Evolutionary conservation across 2,329 filamentous ascomycete genomes (phyloP).

Genomic region (Penicillium sp.): DNA sequence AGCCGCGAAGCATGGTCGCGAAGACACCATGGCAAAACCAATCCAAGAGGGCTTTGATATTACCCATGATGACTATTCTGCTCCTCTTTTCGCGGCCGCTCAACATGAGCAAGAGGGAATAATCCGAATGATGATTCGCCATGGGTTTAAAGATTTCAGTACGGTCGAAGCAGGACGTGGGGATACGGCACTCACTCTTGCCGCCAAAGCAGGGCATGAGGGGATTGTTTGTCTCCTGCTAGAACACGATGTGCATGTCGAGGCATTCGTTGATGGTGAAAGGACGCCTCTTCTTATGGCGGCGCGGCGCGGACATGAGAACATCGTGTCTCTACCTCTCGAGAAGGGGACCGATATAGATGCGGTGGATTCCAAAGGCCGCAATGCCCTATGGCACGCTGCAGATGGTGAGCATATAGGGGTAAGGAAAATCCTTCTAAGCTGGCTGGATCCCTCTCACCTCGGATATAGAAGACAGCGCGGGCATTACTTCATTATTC

Average conservation of each 20-base stretch:
- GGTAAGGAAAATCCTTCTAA: neutral
- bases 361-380: neutral
- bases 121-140: no score
- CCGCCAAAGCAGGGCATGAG: neutral
- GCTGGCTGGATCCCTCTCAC: neutral
- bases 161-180: neutral
- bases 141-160: no score
- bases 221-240: neutral
- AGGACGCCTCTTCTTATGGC: no score
- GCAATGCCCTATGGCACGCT: neutral
- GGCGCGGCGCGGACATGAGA: no score
- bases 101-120: no score
- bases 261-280: no score
- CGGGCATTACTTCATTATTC: neutral
- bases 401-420: neutral
- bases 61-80: neutral
- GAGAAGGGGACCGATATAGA: neutral
- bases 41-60: neutral
- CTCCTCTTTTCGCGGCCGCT: neutral
- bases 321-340: neutral
- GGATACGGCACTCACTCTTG: neutral
- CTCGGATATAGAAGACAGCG: neutral
- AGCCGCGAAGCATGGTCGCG: neutral
- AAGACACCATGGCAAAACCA: neutral
- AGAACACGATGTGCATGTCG: neutral